Evolutionary conservation across 805 yeast species (phyloP), one percentile per base, ranked within the genome.

Genomic region (Barnettozyma botsteinii): DNA sequence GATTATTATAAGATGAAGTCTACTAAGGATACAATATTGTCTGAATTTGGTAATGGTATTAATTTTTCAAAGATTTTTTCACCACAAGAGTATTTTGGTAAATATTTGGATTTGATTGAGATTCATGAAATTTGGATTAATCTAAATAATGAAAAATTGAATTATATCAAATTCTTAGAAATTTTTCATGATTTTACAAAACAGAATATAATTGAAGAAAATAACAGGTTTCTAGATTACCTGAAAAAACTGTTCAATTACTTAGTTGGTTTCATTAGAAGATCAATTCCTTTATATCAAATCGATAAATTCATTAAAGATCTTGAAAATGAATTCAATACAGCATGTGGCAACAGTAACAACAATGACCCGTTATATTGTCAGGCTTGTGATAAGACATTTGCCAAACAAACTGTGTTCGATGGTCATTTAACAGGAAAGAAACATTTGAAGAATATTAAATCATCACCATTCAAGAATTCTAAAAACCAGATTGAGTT

Each of bases 351-450:
- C n/a, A n/a, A n/a, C n/a, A n/a, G n/a, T n/a, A 15, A 36, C 3
- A 54, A 43, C 5, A 37, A 51, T n/a, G 44, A 48, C 3, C 61
- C 59, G 20, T 43, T 74, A 1, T 82, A 59, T 48, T 91, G 97
- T 56, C 47, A 59, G 5, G 69, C 72, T 0, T 91, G 97, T 56
- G 67, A 73, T 22, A 82, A 76, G 52, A 41, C 52, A 15, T 88
- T 85, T 55, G 64, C 83, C 12, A 81, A 81, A 38, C 64, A 64
- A 21, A 62, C 87, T 0, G 93, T 85, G 0, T 88, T 67, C 55
- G 60, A 71, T 4, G 79, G 74, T 3, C 97, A 91, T 66, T 59
- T 86, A 20, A 44, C 52, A 1, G 95, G 96, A 1, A 85, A 83
- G 55, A 81, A 80, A 50, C 97, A 91, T 56, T 62, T 69, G 0